These are phyloP conservation scores for Phytophthora foliorum DNA, from an alignment of 352 stramenopile genomes.

Conservation along the genomic window DNA sequence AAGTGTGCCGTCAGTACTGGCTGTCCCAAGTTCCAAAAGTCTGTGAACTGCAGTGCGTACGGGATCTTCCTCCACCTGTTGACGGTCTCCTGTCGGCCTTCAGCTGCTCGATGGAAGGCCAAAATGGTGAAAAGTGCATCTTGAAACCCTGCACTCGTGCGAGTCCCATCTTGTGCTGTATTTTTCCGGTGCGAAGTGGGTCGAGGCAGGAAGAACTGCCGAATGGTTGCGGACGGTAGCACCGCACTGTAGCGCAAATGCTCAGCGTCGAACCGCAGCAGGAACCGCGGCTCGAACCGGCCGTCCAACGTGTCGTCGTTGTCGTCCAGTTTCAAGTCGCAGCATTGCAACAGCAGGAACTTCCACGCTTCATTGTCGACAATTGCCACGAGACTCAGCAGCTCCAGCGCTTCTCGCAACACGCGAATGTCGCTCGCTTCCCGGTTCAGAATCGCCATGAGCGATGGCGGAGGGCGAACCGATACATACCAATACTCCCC, in stretches of 20 bases:
- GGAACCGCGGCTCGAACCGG: conserved; percentile 33
- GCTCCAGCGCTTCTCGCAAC: conserved; percentile 45
- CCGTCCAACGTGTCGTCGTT: conserved; percentile 40
- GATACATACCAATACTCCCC: conserved; percentile 37
- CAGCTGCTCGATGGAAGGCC: conserved; percentile 9
- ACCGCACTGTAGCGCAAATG: conserved; percentile 42
- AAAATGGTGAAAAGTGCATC: conserved; percentile 33
- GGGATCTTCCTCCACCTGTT: conserved; percentile 35
- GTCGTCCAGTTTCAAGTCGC: conserved; percentile 40
- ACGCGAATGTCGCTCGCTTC: conserved; percentile 31
- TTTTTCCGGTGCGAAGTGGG: conserved; percentile 6
- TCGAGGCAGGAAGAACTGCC: conserved; percentile 40
- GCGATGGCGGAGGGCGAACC: conserved; percentile 28
- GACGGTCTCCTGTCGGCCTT: conserved; percentile 8
- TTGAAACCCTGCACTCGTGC: conserved; percentile 28
- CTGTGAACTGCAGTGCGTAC: conserved; percentile 30
- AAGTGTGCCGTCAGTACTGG: conserved; percentile 29
- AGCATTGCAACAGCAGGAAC: conserved; percentile 40
- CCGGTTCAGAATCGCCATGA: conserved; percentile 27
- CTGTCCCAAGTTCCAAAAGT: conserved; percentile 38
- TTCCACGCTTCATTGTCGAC: conserved; percentile 49
- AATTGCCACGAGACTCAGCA: conserved; percentile 46
- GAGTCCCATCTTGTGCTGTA: neutral
- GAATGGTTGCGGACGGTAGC: conserved; percentile 33
- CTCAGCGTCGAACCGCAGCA: conserved; percentile 36